Evolutionary conservation across 2,329 filamentous ascomycete genomes (phyloP).

Genomic region (Epichloe hybrida): DNA sequence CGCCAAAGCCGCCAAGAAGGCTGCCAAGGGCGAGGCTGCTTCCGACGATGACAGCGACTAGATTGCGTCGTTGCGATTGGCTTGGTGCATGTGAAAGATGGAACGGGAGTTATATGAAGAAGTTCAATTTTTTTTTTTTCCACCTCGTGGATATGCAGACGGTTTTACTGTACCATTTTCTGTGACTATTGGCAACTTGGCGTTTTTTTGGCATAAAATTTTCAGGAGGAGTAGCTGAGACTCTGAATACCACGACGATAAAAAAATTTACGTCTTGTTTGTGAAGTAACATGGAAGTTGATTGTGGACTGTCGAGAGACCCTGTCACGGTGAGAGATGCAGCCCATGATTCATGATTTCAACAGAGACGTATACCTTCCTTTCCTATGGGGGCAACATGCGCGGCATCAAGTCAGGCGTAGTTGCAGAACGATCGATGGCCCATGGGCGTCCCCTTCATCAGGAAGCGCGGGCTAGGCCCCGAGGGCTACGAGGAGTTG

Average conservation of each 20-base stretch:
- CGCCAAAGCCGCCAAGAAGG: constrained; percentile 42
- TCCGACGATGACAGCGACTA: constrained; percentile 28
- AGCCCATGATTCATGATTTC: too few relatives aligned
- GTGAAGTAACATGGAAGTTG: too few relatives aligned
- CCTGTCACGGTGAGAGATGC: too few relatives aligned
- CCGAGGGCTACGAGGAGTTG: too few relatives aligned
- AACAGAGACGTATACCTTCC: too few relatives aligned
- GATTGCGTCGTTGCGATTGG: neutral
- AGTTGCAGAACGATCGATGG: too few relatives aligned
- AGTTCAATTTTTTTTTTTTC: neutral
- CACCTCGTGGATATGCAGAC: constrained; percentile 9
- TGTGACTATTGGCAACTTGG: constrained; percentile 9
- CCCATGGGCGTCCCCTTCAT: too few relatives aligned
- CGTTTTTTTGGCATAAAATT: constrained; percentile 12
- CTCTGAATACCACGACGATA: neutral
- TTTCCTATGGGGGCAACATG: too few relatives aligned
- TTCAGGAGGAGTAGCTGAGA: constrained; percentile 4
- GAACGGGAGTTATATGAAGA: constrained; percentile 1
- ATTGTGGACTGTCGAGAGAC: too few relatives aligned
- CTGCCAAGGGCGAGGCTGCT: constrained; percentile 34
- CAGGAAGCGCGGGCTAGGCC: too few relatives aligned
- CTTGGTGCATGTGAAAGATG: neutral
- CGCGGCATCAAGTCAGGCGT: too few relatives aligned
- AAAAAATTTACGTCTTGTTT: too few relatives aligned
- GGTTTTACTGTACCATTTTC: constrained; percentile 11